Conservation (phyloP, 345 rosid species). For the Turritis glabra region DNA sequence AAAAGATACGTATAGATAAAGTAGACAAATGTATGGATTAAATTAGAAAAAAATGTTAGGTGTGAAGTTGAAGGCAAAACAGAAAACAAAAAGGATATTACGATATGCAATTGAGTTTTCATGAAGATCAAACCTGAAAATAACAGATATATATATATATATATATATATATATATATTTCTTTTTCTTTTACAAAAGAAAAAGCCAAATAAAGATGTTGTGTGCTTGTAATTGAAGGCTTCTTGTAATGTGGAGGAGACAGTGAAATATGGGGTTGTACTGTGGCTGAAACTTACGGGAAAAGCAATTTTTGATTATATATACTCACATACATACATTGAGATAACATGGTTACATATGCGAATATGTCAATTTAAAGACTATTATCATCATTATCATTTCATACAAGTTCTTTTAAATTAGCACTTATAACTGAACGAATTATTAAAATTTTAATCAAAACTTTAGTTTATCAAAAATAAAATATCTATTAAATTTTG, state of each 20-base stretch:
- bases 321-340: background rate
- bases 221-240: conserved; percentile 37
- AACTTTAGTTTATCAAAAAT: no score
- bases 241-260: conserved; percentile 43
- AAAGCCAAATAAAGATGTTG: conserved; percentile 27
- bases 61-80: conserved; percentile 39
- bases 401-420: no score
- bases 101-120: conserved; percentile 8
- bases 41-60: conserved; percentile 18
- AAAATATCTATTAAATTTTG: no score
- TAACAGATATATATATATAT: conserved; percentile 8
- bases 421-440: no score
- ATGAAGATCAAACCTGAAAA: conserved; percentile 17
- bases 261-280: conserved; percentile 33
- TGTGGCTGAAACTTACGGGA: conserved; percentile 29
- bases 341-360: background rate
- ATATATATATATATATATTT: background rate
- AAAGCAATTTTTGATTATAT: conserved; percentile 29
- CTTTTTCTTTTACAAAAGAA: conserved; percentile 16
- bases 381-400: background rate
- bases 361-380: background rate
- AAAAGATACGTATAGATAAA: conserved; percentile 21
- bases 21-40: conserved; percentile 32
- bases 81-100: conserved; percentile 18
- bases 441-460: no score